phyloP scores from a whole-genome alignment of 1,139 yeast genomes.

The Waltiozyma sp. region DNA sequence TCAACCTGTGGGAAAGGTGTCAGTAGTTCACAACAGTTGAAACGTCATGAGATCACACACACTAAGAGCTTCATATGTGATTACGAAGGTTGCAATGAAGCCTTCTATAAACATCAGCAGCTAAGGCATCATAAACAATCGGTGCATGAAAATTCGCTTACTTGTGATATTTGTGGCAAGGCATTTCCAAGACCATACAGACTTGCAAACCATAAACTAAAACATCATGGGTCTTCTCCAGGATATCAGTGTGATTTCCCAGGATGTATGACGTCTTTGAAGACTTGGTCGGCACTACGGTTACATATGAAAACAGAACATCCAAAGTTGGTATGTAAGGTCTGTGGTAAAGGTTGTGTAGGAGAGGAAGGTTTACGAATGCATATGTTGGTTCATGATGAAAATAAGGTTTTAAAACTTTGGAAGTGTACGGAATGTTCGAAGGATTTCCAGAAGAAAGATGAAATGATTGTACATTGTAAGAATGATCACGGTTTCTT shows the following conservation, averaged over 20 bases:
- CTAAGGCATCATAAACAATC: constrained; percentile 60
- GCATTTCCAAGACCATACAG: constrained; percentile 50
- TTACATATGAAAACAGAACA: constrained; percentile 64
- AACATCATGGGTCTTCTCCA: constrained; percentile 45
- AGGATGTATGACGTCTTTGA: constrained; percentile 50
- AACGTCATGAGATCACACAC: constrained; percentile 73
- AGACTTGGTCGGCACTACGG: constrained; percentile 71
- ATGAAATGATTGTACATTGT: constrained; percentile 34
- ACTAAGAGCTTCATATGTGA: constrained; percentile 58
- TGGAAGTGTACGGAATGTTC: constrained; percentile 55
- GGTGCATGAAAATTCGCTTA: constrained; percentile 42
- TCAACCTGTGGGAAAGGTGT: constrained; percentile 75
- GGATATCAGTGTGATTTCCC: constrained; percentile 52
- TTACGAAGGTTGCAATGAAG: constrained; percentile 48
- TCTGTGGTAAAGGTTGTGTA: constrained; percentile 66
- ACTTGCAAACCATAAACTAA: constrained; percentile 49
- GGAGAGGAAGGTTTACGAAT: constrained; percentile 60
- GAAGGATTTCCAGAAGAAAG: constrained; percentile 30
- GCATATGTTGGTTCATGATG: constrained; percentile 60
- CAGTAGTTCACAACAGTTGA: constrained; percentile 69
- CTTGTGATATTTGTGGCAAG: constrained; percentile 51
- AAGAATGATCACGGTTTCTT: constrained; percentile 24
- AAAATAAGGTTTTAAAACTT: constrained; percentile 30
- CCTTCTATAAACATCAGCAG: constrained; percentile 72
- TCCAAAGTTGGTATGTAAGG: constrained; percentile 53